Evolutionary conservation across 139 green algal genomes (phyloP).

Genomic region (Ulvella scutata): DNA sequence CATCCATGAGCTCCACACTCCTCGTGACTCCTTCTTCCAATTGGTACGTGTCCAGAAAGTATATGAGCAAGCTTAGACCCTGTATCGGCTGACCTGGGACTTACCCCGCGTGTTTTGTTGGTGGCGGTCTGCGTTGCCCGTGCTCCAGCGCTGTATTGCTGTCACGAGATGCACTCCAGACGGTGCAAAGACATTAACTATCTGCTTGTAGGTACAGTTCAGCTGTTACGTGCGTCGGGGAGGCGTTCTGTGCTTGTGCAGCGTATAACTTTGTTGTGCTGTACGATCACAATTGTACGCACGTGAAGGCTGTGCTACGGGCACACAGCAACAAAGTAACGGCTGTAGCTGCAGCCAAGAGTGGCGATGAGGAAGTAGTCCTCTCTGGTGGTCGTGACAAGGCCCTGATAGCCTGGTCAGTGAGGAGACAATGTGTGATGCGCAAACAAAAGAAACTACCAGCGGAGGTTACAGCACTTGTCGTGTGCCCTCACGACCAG

Average conservation of each 20-base stretch:
- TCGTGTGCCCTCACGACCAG: neutral
- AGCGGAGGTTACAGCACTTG: neutral
- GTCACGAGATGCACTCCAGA: too few species aligned
- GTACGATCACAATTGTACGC: neutral
- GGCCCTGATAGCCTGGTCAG: neutral
- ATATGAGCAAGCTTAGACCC: too few species aligned
- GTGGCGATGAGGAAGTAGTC: neutral
- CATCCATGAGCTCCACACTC: too few species aligned
- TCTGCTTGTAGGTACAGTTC: neutral
- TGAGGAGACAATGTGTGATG: neutral
- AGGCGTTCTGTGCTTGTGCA: neutral
- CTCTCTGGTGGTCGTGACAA: neutral
- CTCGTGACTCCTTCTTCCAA: too few species aligned
- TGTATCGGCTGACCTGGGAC: too few species aligned
- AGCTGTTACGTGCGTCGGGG: neutral
- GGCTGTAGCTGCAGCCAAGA: neutral
- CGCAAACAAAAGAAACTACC: neutral
- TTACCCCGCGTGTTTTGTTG: too few species aligned
- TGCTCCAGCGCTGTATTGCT: too few species aligned
- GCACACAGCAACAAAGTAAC: constrained; percentile 4
- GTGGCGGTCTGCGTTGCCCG: too few species aligned
- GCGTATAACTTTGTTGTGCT: neutral
- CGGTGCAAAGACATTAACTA: too few species aligned
- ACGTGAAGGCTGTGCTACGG: neutral
- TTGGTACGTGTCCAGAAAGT: too few species aligned